A percentile compares a stretch with the other conserved stretches of the same genome.
Conservation (phyloP, 805 yeast genomes). For the Lachancea thermotolerans region DNA sequence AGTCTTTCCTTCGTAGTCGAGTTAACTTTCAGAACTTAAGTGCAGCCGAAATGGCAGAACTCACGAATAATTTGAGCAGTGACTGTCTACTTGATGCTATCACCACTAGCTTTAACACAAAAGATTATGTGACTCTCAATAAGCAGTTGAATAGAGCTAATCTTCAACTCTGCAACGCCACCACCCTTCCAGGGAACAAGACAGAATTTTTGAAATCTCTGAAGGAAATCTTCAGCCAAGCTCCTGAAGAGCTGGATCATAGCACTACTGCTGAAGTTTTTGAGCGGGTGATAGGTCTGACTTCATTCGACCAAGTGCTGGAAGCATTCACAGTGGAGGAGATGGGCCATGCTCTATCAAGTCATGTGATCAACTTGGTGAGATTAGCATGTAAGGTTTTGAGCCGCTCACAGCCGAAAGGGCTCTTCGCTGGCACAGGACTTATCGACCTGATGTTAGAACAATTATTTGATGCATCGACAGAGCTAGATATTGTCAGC, state of each 20-base stretch:
- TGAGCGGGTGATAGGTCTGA: conserved; percentile 14
- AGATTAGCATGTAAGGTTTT: conserved; percentile 24
- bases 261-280: conserved; percentile 17
- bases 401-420: conserved; percentile 24
- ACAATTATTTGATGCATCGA: conserved; percentile 17
- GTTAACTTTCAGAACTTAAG: neutral
- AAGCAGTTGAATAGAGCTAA: neutral
- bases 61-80: neutral
- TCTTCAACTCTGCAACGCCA: neutral
- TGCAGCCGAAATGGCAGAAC: neutral
- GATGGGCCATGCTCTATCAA: conserved; percentile 17
- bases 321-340: conserved; percentile 19
- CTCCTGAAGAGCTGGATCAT: conserved; percentile 15
- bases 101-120: neutral
- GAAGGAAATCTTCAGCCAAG: conserved; percentile 13
- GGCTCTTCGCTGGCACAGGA: conserved; percentile 17
- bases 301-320: conserved; percentile 22
- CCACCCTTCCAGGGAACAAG: neutral
- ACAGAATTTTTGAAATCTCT: conserved; percentile 12
- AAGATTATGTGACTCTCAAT: neutral
- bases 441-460: conserved; percentile 19
- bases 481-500: conserved; percentile 18
- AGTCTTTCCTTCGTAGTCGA: neutral
- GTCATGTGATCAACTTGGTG: conserved; percentile 15
- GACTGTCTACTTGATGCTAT: neutral